Conservation (phyloP, 768 basidiomycete species). For the Amanita rimosa region DNA sequence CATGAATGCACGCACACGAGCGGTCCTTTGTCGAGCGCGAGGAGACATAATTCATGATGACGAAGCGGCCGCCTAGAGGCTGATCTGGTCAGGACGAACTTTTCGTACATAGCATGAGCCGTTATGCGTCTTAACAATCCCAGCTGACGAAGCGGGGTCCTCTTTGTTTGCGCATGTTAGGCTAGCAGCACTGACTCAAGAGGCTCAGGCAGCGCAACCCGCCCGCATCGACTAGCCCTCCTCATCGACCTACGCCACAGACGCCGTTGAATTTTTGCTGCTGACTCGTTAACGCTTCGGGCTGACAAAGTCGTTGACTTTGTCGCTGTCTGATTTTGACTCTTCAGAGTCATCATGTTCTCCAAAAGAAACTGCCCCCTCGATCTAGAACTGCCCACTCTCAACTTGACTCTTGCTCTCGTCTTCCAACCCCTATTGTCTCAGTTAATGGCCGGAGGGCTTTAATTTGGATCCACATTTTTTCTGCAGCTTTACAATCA, state of each 20-base stretch:
- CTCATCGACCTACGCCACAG: neutral
- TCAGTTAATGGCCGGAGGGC: neutral
- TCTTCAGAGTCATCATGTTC: slow-evolving; percentile 28
- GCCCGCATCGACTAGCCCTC: neutral
- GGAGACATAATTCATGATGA: too few species aligned
- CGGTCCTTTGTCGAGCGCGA: too few species aligned
- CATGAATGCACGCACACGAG: too few species aligned
- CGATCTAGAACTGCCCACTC: slow-evolving; percentile 9
- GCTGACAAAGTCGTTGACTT: slow-evolving; percentile 29
- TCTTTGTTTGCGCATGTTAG: neutral
- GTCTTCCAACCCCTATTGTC: neutral
- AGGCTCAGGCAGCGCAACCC: neutral
- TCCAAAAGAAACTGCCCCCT: slow-evolving; percentile 13
- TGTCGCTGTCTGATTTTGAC: slow-evolving; percentile 23
- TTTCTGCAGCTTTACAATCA: slow-evolving; percentile 11
- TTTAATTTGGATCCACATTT: slow-evolving; percentile 9
- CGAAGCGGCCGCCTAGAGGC: too few species aligned
- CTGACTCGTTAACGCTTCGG: neutral
- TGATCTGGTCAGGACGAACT: too few species aligned
- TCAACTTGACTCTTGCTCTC: slow-evolving; percentile 3
- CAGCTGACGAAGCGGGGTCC: neutral
- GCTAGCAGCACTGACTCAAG: neutral
- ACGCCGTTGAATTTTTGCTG: neutral
- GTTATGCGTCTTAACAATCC: too few species aligned
- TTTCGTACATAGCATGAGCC: too few species aligned